phyloP scores from a whole-genome alignment of 1,139 yeast species.

The Nakaseomyces glabratus region DNA sequence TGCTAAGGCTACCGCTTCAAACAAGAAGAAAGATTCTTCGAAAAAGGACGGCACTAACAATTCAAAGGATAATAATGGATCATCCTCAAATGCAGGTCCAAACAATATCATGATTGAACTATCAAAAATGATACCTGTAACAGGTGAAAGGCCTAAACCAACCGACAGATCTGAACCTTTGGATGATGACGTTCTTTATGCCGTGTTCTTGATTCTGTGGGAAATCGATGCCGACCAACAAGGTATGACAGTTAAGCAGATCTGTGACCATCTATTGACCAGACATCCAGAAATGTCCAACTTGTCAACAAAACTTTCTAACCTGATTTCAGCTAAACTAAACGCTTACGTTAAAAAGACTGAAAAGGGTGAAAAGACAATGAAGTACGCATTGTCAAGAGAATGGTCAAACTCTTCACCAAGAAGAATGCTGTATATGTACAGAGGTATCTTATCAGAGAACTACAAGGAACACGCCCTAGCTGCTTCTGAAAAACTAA shows the following conservation, averaged over 20 bases:
- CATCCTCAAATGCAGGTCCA: constrained; percentile 24
- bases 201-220: constrained; percentile 60
- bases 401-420: constrained; percentile 90
- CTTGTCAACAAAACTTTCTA: constrained; percentile 69
- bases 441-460: constrained; percentile 63
- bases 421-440: constrained; percentile 78
- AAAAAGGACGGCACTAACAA: constrained; percentile 10
- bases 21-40: constrained; percentile 12
- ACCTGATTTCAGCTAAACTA: constrained; percentile 68
- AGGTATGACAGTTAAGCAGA: constrained; percentile 81
- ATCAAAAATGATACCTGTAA: constrained; percentile 68
- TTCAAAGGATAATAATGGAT: constrained; percentile 13
- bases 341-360: constrained; percentile 78
- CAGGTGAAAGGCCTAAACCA: constrained; percentile 73
- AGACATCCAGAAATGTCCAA: constrained; percentile 77
- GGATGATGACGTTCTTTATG: constrained; percentile 67
- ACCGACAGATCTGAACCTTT: constrained; percentile 51
- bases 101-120: constrained; percentile 37
- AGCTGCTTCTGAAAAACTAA: constrained; percentile 37
- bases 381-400: constrained; percentile 65
- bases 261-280: constrained; percentile 63
- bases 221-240: constrained; percentile 58
- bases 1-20: constrained; percentile 8
- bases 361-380: constrained; percentile 63
- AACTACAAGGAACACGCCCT: constrained; percentile 66